Base-by-base conservation (phyloP, 768 basidiomycete species). In the Lactarius evosmus region DNA sequence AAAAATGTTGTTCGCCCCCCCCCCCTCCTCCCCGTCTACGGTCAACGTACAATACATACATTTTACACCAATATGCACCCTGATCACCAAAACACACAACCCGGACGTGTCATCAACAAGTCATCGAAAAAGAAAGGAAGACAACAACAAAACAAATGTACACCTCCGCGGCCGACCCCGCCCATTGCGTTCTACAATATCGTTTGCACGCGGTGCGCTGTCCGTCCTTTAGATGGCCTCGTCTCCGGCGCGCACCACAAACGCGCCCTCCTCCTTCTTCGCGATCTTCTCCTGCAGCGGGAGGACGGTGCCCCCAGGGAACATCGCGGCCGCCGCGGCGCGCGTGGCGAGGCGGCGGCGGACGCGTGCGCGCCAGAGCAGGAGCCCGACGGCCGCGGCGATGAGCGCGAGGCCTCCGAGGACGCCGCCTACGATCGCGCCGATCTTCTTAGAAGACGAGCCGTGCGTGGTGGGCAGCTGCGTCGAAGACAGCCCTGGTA, bases 281-380 rank as follows among this genome's bases (percentile, higher is more conserved):
- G 19, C 16, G 5, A n/a, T 9, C 51, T 63, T 65, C 63, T 65
- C 63, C 38, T 50, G 46, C 30, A 65, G 4, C 4, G 63, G 46
- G 22, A 65, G 4, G 4, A 30, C 19, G 5, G 16, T 29, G 5
- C 22, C 53, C 38, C 34, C 55, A 7, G 34, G 54, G 19, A 65
- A 34, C 50, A 65, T 65, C 3, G 51, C 25, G 2, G 29, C 30
- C 6, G 63, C 30, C 1, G 63, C 63, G 9, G 7, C 22, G 38
- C 59, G 54, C 1, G 63, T 65, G 12, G 46, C 32, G 25, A 1
- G 50, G 53, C 63, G 63, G 12, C 63, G 63, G 25, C 53, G 60
- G 34, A 65, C 11, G 30, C 63, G 63, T 5, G 59, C 54, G 12
- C 17, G 36, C 63, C 63, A 65, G 36, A 65, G 44, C 11, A 49